Base-by-base conservation (phyloP, 2,329 filamentous ascomycete species). In the Leptographium galeiforme region DNA sequence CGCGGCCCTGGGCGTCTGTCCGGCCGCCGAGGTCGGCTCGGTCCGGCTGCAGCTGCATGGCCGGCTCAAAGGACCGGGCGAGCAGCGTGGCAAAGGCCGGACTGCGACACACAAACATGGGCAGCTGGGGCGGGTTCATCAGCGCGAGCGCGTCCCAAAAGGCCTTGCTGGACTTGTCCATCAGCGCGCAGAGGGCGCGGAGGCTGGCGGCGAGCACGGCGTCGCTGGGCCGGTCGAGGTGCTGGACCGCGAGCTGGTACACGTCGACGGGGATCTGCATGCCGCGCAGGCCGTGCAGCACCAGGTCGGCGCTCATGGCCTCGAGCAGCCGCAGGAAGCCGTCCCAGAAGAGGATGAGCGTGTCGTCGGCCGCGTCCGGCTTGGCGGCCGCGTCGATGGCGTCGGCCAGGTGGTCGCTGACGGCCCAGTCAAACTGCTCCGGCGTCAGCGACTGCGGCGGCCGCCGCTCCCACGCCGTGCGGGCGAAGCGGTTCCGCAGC, bases 121-220 rank as follows among this genome's bases (percentile, higher is more conserved):
- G 81, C 48, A 97, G 81, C 38, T 84, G 81, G 44, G 83, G 82
- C 4, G 89, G 85, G 1, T 87, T 85, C 50, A 91, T 87, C 34
- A 88, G 80, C 50, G 86, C 84, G 69, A 95, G 84, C 2, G 89
- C 84, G 61, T 89, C 85, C 91, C 91, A 96, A 61, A 96, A 93
- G 46, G 87, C 85, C 53, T 78, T 78, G 0, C 89, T 78, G 0
- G 87, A 85, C 61, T 87, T 89, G 58, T 83, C 78, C 51, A 96
- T 72, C 16, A 96, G 75, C 13, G 73, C 73, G 46, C 79, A 80
- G 56, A 95, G 77, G 1, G 84, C 81, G 53, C 82, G 79, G 47
- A 95, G 74, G 16, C 93, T 73, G 55, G 83, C 76, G 13, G 82
- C 73, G 55, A 95, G 73, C 25, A 86, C 79, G 2, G 72, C 70